These are phyloP conservation scores for Suhomyces anneliseae DNA, from an alignment of 1,139 yeast genomes.

Conservation along the genomic window DNA sequence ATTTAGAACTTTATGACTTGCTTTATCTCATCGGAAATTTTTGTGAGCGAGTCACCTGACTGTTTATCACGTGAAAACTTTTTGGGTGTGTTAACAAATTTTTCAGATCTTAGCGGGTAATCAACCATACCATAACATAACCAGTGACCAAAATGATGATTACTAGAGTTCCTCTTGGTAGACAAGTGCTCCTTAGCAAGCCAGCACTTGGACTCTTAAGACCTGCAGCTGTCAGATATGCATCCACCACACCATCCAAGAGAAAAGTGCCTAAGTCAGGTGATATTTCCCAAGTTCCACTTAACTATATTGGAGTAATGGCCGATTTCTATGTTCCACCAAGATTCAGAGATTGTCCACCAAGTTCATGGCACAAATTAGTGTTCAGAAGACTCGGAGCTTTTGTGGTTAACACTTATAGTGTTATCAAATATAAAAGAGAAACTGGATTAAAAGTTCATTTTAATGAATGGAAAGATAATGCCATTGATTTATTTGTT, in stretches of 20 bases:
- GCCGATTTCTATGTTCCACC: constrained; percentile 50
- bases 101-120: not conserved
- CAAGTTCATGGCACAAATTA: constrained; percentile 41
- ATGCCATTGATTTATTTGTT: constrained; percentile 65
- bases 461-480: constrained; percentile 70
- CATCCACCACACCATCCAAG: constrained; percentile 13
- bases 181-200: not conserved
- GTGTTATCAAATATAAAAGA: constrained; percentile 62
- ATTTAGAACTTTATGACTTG: not conserved
- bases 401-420: constrained; percentile 62
- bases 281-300: constrained; percentile 41
- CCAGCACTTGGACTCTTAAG: not conserved
- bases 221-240: constrained; percentile 7
- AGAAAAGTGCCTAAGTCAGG: constrained; percentile 21
- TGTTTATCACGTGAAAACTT: not conserved
- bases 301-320: constrained; percentile 42
- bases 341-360: constrained; percentile 28
- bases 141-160: constrained; percentile 5
- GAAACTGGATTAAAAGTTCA: constrained; percentile 65
- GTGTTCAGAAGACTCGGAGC: constrained; percentile 47
- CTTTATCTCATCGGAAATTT: not conserved
- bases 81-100: constrained; percentile 1
- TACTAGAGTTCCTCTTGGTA: not conserved
- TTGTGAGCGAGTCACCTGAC: not conserved
- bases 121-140: not conserved